Evolutionary conservation across 2,329 filamentous ascomycete genomes (phyloP), one percentile per base, ranked within the genome.

Genomic region (Colletotrichum musae): DNA sequence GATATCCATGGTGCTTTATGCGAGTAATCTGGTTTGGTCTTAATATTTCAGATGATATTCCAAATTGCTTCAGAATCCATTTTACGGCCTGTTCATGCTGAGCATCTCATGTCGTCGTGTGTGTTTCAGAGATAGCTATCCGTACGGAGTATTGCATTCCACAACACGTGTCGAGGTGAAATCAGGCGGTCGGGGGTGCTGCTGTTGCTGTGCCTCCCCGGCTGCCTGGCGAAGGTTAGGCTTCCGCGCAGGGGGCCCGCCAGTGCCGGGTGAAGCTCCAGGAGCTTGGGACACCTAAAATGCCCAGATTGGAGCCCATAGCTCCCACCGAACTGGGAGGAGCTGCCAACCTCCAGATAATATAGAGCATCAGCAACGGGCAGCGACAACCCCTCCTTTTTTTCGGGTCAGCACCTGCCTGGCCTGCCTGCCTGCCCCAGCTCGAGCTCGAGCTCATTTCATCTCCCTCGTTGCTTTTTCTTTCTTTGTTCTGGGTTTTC

Each of bases 391-490:
- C 48, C 56, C 32, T 10, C 26, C 15, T 32, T 15, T 21, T 28
- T 32, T 18, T 48, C 58, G 18, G 32, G 15, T 16, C 39, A 52
- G 21, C 28, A 47, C 21, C n/a, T 13, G 45, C n/a, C 47, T 18
- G 24, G 2, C 51, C 7, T 28, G 7, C 28, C 28, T 32, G 28
- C 32, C 41, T 24, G 18, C 50, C 21, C 50, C 10, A 24, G 3
- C 57, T 45, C 32, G 47, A 32, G 28, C 32, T 36, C 32, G 32
- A 36, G 32, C 51, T 43, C 47, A 50, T 64, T 64, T 32, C 57
- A 43, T 47, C 58, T 71, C 58, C 50, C 63, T 43, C 21, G 5
- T 54, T 48, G n/a, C 18, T 72, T 54, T 71, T 54, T 71, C 59
- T 58, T 68, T 60, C 18, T 21, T 28, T 47, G 70, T 26, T 36